Evolutionary conservation across 257 asterid genomes (phyloP).

Genomic region (Marsdenia floribunda): DNA sequence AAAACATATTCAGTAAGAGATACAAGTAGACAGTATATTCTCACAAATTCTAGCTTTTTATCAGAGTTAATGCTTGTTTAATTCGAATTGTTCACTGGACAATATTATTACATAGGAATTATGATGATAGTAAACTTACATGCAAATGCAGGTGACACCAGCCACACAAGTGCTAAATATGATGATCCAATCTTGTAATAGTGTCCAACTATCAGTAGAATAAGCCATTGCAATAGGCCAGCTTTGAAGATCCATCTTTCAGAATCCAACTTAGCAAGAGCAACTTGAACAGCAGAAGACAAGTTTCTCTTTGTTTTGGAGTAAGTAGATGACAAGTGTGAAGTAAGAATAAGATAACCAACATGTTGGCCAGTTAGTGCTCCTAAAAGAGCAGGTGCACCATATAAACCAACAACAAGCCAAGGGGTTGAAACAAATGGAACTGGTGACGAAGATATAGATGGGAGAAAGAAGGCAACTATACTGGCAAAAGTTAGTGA

Average conservation of each 20-base stretch:
- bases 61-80: neutral
- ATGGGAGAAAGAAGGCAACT: constrained; percentile 61
- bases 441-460: constrained; percentile 64
- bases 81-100: neutral
- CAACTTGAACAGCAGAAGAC: constrained; percentile 39
- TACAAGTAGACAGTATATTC: neutral
- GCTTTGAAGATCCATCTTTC: constrained; percentile 95
- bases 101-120: constrained; percentile 1
- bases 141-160: constrained; percentile 86
- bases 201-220: constrained; percentile 59
- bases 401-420: constrained; percentile 73
- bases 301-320: constrained; percentile 38
- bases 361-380: constrained; percentile 82
- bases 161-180: constrained; percentile 82
- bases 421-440: constrained; percentile 80
- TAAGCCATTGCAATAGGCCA: constrained; percentile 81
- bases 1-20: neutral
- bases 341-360: constrained; percentile 54
- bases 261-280: constrained; percentile 77
- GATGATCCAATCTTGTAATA: constrained; percentile 68
- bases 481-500: constrained; percentile 47
- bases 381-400: constrained; percentile 90
- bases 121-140: constrained; percentile 52
- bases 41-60: neutral
- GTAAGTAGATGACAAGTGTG: constrained; percentile 41